Evolutionary conservation across 257 asterid genomes (phyloP).

Genomic region (Solanum megistacrolobum): DNA sequence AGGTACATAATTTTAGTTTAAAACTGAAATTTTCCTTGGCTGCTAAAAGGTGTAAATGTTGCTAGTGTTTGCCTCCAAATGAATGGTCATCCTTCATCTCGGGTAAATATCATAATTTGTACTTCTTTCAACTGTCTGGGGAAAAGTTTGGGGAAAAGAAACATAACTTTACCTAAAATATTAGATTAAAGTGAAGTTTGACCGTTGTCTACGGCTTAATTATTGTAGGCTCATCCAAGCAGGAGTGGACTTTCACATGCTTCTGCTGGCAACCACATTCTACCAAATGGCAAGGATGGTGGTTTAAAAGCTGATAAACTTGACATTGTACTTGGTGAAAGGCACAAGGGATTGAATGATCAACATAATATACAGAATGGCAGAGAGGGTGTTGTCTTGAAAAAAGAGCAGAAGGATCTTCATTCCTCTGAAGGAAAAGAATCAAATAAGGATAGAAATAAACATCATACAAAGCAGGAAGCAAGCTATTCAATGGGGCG

Average conservation of each 20-base stretch:
- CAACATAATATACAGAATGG: conserved; percentile 7
- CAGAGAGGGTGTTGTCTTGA: conserved; percentile 21
- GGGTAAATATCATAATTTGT: not conserved
- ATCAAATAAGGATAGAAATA: conserved; percentile 17
- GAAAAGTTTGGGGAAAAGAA: not conserved
- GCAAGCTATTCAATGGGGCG: conserved; percentile 25
- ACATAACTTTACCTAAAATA: not conserved
- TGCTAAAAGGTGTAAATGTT: not conserved
- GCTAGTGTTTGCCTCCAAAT: not conserved
- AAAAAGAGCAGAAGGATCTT: conserved; percentile 29
- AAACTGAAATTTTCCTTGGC: not conserved
- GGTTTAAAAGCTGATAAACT: conserved; percentile 16
- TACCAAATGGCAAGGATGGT: conserved; percentile 26
- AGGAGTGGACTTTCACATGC: conserved; percentile 8
- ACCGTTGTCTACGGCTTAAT: not conserved
- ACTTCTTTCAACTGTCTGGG: not conserved
- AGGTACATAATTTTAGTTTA: conserved; percentile 33
- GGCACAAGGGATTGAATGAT: conserved; percentile 21
- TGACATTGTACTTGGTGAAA: conserved; percentile 22
- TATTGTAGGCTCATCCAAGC: conserved; percentile 13
- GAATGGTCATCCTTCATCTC: not conserved
- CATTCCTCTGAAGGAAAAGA: conserved; percentile 18
- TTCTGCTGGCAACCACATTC: conserved; percentile 14
- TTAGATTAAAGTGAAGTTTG: not conserved
- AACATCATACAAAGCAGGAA: conserved; percentile 20